Evolutionary conservation across 306 rosid species (phyloP).

Genomic region (Urtica urens): DNA sequence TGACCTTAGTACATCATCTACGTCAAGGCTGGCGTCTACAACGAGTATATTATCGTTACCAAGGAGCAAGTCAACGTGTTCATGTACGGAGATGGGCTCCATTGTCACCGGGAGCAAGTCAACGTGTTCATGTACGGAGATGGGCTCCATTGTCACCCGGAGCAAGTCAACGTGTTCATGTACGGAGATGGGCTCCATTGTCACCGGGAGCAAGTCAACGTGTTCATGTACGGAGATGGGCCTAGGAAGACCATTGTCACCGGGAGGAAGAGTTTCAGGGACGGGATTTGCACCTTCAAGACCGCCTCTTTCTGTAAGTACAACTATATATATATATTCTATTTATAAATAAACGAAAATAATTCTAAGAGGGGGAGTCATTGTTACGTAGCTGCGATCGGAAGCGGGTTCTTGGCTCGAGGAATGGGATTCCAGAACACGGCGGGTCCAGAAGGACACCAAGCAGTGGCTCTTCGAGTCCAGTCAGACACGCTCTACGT

Average conservation of each 20-base stretch:
- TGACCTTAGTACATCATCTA: conserved; percentile 20
- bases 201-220: too few relatives aligned
- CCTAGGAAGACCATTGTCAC: conserved; percentile 40
- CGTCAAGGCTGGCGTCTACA: conserved; percentile 22
- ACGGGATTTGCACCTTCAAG: conserved; percentile 29
- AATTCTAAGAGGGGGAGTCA: not conserved
- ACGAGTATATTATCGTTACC: conserved; percentile 10
- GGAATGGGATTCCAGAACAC: conserved; percentile 52
- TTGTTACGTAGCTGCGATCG: conserved; percentile 24
- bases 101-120: conserved; percentile 19
- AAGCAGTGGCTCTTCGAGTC: conserved; percentile 69
- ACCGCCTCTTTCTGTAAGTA: conserved; percentile 44
- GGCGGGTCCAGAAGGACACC: conserved; percentile 53
- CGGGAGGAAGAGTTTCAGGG: conserved; percentile 23
- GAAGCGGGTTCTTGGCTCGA: conserved; percentile 35
- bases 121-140: too few relatives aligned
- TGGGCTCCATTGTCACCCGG: too few relatives aligned
- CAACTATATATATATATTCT: too few relatives aligned
- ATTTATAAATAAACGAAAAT: too few relatives aligned
- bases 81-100: conserved; percentile 23
- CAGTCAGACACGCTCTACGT: conserved; percentile 35
- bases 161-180: too few relatives aligned
- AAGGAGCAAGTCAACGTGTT: conserved; percentile 17
- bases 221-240: conserved; percentile 66
- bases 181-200: too few relatives aligned